Conservation (phyloP, 805 yeast genomes). For the Lipomyces spencermartinsiae region DNA sequence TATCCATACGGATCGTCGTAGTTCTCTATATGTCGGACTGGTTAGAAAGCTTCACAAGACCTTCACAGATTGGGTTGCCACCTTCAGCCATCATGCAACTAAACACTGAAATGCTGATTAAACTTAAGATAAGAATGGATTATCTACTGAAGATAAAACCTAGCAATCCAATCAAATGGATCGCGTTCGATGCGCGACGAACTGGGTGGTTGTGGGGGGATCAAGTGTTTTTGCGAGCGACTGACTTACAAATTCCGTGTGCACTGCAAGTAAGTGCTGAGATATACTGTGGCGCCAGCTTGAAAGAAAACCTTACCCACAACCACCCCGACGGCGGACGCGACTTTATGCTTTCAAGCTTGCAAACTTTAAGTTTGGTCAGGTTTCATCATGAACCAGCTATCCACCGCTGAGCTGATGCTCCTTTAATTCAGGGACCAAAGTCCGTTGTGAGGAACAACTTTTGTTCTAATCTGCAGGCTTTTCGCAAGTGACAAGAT, state of each 20-base stretch:
- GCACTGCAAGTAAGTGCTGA: slow-evolving; percentile 9
- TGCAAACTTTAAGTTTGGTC: too few relatives aligned
- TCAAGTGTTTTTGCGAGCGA: not conserved
- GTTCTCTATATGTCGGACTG: slow-evolving; percentile 17
- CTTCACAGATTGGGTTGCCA: not conserved
- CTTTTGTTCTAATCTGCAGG: too few relatives aligned
- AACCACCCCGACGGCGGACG: not conserved
- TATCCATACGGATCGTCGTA: slow-evolving; percentile 70
- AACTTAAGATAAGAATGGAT: not conserved
- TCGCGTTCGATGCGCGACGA: slow-evolving; percentile 6
- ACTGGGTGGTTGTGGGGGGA: not conserved
- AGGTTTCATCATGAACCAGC: too few relatives aligned
- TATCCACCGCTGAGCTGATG: too few relatives aligned
- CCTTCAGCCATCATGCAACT: slow-evolving; percentile 35
- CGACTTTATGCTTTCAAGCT: too few relatives aligned
- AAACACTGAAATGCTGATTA: not conserved
- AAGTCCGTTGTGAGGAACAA: too few relatives aligned
- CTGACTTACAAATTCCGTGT: slow-evolving; percentile 2
- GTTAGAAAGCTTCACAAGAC: slow-evolving; percentile 1
- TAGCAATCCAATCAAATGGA: slow-evolving; percentile 29
- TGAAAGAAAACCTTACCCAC: not conserved
- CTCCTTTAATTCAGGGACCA: too few relatives aligned
- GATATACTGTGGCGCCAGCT: not conserved
- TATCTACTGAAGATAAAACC: slow-evolving; percentile 4
- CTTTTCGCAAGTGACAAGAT: too few relatives aligned